A percentile compares a stretch with the other conserved stretches of the same genome.
Conservation (phyloP, 192 early-diverging fungal genomes). For the Gamsiella multidivaricata region DNA sequence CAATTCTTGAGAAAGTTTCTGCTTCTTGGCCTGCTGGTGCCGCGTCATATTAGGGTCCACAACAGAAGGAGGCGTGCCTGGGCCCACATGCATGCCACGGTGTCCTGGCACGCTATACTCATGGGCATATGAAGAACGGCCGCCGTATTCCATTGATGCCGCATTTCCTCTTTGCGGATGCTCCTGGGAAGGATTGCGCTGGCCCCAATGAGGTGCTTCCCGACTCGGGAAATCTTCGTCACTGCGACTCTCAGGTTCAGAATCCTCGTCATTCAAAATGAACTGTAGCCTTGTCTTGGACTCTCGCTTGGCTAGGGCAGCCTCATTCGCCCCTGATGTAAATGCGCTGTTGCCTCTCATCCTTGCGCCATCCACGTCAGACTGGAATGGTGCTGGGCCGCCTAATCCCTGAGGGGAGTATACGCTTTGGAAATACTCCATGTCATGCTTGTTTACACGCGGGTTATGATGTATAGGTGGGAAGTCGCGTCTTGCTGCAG, state of each 20-base stretch:
- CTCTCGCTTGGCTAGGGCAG: conserved; percentile 10
- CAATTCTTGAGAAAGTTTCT: conserved; percentile 19
- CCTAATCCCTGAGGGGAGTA: not conserved
- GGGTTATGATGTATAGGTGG: conserved; percentile 1
- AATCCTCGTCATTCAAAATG: conserved; percentile 39
- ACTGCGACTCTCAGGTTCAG: conserved; percentile 16
- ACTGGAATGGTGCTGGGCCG: not conserved
- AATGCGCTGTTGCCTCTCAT: conserved; percentile 6
- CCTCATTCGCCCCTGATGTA: not conserved
- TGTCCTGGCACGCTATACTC: conserved; percentile 11
- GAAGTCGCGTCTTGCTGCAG: not conserved
- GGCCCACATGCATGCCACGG: not conserved
- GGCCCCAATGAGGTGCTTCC: conserved; percentile 11
- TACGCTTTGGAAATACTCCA: not conserved
- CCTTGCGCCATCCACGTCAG: conserved; percentile 4
- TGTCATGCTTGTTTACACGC: not conserved
- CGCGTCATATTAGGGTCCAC: not conserved
- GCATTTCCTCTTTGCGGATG: not conserved
- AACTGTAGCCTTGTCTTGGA: conserved; percentile 43
- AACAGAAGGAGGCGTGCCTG: not conserved
- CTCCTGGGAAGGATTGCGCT: not conserved
- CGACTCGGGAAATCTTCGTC: conserved; percentile 9
- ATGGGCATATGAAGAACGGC: not conserved
- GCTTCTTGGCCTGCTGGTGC: conserved; percentile 19
- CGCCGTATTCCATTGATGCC: not conserved